Evolutionary conservation across 2,329 filamentous ascomycete genomes (phyloP).

Genomic region (Aureobasidium vineae): DNA sequence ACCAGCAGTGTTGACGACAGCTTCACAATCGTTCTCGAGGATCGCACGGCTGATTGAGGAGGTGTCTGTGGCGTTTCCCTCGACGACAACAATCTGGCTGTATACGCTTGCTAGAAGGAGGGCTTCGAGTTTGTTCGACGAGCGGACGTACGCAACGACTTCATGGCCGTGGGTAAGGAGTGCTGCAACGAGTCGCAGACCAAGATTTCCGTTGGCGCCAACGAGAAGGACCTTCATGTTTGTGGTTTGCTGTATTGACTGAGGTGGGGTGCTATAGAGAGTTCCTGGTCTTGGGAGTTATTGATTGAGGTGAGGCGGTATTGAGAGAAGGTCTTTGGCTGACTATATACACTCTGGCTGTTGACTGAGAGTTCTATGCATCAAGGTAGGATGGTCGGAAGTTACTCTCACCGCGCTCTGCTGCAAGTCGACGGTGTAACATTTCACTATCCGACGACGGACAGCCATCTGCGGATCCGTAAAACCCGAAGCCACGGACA

Average conservation of each 20-base stretch:
- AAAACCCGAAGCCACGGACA: background rate
- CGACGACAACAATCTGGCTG: conserved; percentile 38
- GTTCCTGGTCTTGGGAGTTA: background rate
- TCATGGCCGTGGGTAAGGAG: conserved; percentile 41
- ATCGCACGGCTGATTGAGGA: conserved; percentile 40
- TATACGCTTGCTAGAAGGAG: conserved; percentile 40
- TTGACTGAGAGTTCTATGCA: background rate
- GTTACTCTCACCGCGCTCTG: background rate
- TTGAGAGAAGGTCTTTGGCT: background rate
- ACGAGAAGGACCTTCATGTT: conserved; percentile 45
- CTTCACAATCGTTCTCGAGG: conserved; percentile 41
- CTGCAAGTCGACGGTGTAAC: background rate
- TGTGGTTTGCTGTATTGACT: background rate
- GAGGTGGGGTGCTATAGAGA: background rate
- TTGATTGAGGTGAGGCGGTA: background rate
- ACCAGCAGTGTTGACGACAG: conserved; percentile 44
- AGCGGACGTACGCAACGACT: conserved; percentile 44
- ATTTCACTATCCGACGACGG: background rate
- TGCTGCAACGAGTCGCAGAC: conserved; percentile 40
- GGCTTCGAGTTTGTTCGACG: conserved; percentile 41
- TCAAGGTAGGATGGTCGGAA: background rate
- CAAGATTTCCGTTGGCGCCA: conserved; percentile 44
- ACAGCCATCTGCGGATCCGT: background rate
- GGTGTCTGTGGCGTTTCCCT: conserved; percentile 43
- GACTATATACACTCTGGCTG: background rate